Percentiles rank a stretch among this genome's conserved stretches.
These are phyloP conservation scores for Leccinellum luteum DNA, from an alignment of 768 basidiomycete species.

Conservation along the genomic window DNA sequence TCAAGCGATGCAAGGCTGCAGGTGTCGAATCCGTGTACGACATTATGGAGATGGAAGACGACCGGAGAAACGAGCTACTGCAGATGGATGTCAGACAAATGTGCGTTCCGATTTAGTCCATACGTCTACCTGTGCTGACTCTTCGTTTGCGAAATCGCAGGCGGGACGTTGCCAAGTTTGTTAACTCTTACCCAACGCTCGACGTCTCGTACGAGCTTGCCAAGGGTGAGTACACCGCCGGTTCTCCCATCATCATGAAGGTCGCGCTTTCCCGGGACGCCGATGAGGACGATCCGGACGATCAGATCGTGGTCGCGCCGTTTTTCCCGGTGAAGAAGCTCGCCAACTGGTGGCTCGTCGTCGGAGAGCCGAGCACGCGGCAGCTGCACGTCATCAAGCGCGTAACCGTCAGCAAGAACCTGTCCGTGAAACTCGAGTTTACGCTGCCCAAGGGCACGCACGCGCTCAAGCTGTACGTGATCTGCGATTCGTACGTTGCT, in stretches of 20 bases:
- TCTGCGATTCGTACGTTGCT: constrained; percentile 89
- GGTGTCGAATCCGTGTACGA: constrained; percentile 91
- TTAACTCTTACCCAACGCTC: constrained; percentile 96
- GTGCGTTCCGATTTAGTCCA: constrained; percentile 46
- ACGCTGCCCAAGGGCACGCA: constrained; percentile 83
- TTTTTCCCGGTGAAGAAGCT: constrained; percentile 90
- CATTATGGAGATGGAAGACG: constrained; percentile 98
- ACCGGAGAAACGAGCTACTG: constrained; percentile 74
- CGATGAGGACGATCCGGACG: constrained; percentile 71
- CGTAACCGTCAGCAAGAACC: constrained; percentile 71
- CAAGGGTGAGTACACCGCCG: constrained; percentile 83
- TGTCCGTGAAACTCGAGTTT: constrained; percentile 88
- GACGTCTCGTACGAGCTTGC: constrained; percentile 88
- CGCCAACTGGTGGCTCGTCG: constrained; percentile 96
- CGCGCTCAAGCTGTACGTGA: constrained; percentile 80
- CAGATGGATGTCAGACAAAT: constrained; percentile 86
- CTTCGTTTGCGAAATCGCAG: constrained; percentile 36
- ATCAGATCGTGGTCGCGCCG: constrained; percentile 88
- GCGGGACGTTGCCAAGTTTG: constrained; percentile 92
- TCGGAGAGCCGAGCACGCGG: constrained; percentile 78
- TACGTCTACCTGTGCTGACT: neutral
- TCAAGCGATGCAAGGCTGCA: constrained; percentile 81
- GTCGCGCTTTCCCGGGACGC: constrained; percentile 79
- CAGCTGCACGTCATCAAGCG: constrained; percentile 83
- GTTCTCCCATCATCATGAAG: constrained; percentile 76